Evolutionary conservation across 148 eudicot genomes (phyloP).

Genomic region (Pouteria glomerata): DNA sequence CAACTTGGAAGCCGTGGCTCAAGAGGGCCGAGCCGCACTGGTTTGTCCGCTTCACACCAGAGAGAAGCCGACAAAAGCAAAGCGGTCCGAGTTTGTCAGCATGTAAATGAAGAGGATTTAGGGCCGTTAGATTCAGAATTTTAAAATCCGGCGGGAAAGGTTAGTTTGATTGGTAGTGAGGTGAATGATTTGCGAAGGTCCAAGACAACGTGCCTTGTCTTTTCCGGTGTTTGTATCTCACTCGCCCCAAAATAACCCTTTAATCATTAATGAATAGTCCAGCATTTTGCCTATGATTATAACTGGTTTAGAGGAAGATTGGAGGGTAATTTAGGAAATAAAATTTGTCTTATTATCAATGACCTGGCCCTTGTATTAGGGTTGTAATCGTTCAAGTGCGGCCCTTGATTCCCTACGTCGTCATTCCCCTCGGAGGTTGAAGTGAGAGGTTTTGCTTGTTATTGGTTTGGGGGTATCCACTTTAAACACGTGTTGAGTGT

Average conservation of each 20-base stretch:
- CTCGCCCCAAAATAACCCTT: background rate
- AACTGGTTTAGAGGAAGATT: background rate
- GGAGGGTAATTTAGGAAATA: constrained; percentile 1
- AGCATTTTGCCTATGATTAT: background rate
- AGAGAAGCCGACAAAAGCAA: constrained; percentile 18
- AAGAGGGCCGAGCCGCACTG: background rate
- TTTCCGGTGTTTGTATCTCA: constrained; percentile 21
- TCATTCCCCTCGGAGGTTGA: background rate
- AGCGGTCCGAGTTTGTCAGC: constrained; percentile 15
- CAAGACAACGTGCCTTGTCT: constrained; percentile 13
- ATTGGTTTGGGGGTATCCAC: background rate
- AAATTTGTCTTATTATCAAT: constrained; percentile 7
- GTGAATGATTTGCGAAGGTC: background rate
- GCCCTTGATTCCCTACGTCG: constrained; percentile 3
- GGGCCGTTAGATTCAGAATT: constrained; percentile 17
- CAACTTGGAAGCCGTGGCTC: background rate
- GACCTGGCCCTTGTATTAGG: background rate
- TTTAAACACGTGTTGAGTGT: background rate
- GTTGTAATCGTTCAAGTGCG: background rate
- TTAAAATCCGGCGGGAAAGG: constrained; percentile 19
- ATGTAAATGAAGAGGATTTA: constrained; percentile 16
- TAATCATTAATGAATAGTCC: constrained; percentile 4
- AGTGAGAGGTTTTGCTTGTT: constrained; percentile 1
- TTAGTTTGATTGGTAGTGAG: constrained; percentile 11
- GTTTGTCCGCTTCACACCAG: background rate